phyloP scores from a whole-genome alignment of 2,329 filamentous ascomycete genomes.

The Exophiala phaeomuriformis region DNA sequence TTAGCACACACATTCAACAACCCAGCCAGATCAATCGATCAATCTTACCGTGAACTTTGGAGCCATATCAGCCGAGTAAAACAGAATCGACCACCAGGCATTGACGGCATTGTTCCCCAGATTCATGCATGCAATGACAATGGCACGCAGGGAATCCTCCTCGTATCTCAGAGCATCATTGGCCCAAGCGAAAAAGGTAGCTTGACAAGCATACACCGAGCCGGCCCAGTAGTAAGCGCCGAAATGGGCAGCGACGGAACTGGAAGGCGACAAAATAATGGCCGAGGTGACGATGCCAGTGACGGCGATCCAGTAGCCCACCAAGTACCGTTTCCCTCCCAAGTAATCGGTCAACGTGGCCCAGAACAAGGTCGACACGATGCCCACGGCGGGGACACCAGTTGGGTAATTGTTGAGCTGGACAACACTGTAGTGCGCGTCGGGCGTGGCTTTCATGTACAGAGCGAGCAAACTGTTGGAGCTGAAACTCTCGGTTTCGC shows the following conservation, averaged over 20 bases:
- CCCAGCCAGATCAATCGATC: neutral
- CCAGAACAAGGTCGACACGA: conserved; percentile 20
- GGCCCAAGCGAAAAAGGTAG: conserved; percentile 22
- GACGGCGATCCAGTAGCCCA: conserved; percentile 17
- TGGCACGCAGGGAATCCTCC: conserved; percentile 19
- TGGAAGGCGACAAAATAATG: conserved; percentile 15
- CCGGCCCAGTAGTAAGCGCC: conserved; percentile 19
- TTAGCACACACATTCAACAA: conserved; percentile 10
- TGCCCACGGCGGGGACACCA: conserved; percentile 17
- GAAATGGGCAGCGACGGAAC: conserved; percentile 34
- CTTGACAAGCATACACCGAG: conserved; percentile 21
- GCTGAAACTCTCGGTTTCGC: conserved; percentile 61
- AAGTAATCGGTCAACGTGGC: conserved; percentile 30
- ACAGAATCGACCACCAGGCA: conserved; percentile 24
- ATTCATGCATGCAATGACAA: conserved; percentile 23
- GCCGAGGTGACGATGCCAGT: conserved; percentile 20
- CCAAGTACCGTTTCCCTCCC: conserved; percentile 20
- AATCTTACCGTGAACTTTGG: conserved; percentile 55
- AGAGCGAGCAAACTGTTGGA: conserved; percentile 18
- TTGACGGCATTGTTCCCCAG: conserved; percentile 22
- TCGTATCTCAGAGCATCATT: conserved; percentile 35
- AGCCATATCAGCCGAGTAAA: conserved; percentile 21
- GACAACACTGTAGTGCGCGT: conserved; percentile 10
- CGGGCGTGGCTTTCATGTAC: conserved; percentile 14
- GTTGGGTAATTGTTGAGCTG: conserved; percentile 23